Percentiles rank a stretch among this genome's conserved stretches.
Conservation (phyloP, 2,329 filamentous ascomycete genomes). For the Fusarium chuoi region DNA sequence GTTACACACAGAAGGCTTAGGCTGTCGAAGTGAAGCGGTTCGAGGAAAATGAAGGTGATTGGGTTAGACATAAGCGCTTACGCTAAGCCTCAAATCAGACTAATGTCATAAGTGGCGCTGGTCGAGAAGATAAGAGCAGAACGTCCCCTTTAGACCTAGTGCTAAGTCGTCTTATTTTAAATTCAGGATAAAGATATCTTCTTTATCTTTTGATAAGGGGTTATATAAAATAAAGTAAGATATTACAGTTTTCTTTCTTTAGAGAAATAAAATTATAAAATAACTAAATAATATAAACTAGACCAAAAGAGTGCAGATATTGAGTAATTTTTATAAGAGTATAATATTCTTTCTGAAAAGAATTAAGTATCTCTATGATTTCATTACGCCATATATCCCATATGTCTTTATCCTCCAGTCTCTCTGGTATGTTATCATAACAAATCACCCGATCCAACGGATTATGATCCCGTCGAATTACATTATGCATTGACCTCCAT, state of each 20-base stretch:
- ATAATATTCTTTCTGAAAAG: neutral
- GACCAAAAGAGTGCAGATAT: too few relatives aligned
- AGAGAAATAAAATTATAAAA: too few relatives aligned
- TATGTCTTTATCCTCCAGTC: neutral
- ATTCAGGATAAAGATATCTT: neutral
- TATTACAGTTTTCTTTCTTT: too few relatives aligned
- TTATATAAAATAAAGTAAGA: too few relatives aligned
- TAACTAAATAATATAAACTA: too few relatives aligned
- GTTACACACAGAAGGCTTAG: too few relatives aligned
- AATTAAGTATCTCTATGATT: neutral
- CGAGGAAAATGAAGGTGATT: fast-evolving
- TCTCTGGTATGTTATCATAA: too few relatives aligned
- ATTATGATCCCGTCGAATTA: neutral
- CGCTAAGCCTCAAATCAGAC: neutral
- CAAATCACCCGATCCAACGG: too few relatives aligned
- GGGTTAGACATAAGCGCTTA: neutral
- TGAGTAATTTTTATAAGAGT: too few relatives aligned
- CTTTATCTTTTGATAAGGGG: too few relatives aligned
- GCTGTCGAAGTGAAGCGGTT: neutral
- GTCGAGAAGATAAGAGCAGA: fast-evolving
- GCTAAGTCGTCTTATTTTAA: fast-evolving
- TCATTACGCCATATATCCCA: neutral
- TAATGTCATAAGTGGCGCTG: neutral
- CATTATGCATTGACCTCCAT: neutral
- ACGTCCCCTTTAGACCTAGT: neutral